Conservation (phyloP, 495 filamentous ascomycete genomes). For the Aspergillus campestris region DNA sequence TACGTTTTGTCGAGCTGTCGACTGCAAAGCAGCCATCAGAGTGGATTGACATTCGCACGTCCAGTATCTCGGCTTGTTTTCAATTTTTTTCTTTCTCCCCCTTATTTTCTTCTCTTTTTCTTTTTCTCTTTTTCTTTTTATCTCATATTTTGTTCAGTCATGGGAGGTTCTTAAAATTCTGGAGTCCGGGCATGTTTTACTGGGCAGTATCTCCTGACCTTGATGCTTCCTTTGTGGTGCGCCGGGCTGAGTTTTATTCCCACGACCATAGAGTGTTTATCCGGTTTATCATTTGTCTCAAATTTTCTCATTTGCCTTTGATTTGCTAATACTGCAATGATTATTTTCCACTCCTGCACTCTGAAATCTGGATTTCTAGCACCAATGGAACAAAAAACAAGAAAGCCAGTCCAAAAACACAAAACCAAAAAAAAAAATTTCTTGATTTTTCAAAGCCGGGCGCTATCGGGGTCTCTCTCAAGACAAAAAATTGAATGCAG, state of each 20-base stretch:
- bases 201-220: constrained; percentile 27
- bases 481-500: constrained; percentile 8
- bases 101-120: constrained; percentile 7
- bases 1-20: constrained; percentile 12
- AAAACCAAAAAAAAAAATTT: constrained; percentile 8
- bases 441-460: constrained; percentile 5
- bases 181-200: constrained; percentile 37
- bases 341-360: constrained; percentile 9
- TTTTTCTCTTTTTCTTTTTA: constrained; percentile 9
- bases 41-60: constrained; percentile 16
- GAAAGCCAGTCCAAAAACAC: constrained; percentile 3
- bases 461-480: constrained; percentile 3
- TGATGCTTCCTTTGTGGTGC: constrained; percentile 28
- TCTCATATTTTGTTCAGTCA: constrained; percentile 17
- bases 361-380: constrained; percentile 9
- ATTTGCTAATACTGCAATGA: constrained; percentile 15
- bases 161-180: constrained; percentile 30
- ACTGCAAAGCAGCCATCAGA: constrained; percentile 8
- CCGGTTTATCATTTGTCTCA: constrained; percentile 5
- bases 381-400: constrained; percentile 13
- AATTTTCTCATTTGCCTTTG: constrained; percentile 6
- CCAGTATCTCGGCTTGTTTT: constrained; percentile 11
- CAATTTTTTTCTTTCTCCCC: constrained; percentile 8
- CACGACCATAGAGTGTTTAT: constrained; percentile 32
- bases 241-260: constrained; percentile 24